Base-by-base conservation (phyloP, 2,329 filamentous ascomycete species). In the Trichoderma arundinaceum region DNA sequence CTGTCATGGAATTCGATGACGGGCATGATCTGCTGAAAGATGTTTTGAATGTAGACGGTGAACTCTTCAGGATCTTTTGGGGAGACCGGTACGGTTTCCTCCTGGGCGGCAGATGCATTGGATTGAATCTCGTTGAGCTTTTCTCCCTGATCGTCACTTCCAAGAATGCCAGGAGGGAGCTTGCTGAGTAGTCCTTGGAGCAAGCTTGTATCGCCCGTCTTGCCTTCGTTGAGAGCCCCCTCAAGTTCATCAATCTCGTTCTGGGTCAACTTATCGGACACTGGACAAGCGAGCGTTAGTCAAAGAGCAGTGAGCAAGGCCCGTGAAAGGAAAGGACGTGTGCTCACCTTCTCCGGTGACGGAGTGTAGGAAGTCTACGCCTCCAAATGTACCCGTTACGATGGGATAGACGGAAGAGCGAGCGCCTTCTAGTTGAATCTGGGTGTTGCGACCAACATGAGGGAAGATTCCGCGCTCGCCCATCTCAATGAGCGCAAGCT, bases 1-100 rank as follows among this genome's bases (percentile, higher is more conserved):
- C 94, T 88, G 75, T 97, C 94, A 73, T 97, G 94, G 82, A 93
- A 96, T 76, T 96, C 85, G 67, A 97, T 90, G 69, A 92, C 90
- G 1, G 94, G 94, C 82, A 94, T 94, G 70, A 97, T 90, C 77
- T 96, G 90, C 75, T 85, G 81, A 70, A 90, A 90, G 58, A 93
- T 83, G 68, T 92, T 83, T 69, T 89, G 82, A 71, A 96, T 82
- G 75, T 96, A 92, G n/a, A 76, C 74, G 13, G 92, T 92, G 79
- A 92, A 96, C 71, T 91, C 91, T 76, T 97, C 94, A 0, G 93
- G 92, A 65, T 95, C 84, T 61, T 88, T 88, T 6, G 92, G 93
- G 9, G 89, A 91, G 68, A 96, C 87, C 28, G 83, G 82, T 72
- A 90, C 84, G 74, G 90, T 90, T 73, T 91, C 81, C 83, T 95